These are phyloP conservation scores for Pleurozium schreberi DNA, from an alignment of 225 moss, liverwort and hornwort genomes.

Conservation along the genomic window DNA sequence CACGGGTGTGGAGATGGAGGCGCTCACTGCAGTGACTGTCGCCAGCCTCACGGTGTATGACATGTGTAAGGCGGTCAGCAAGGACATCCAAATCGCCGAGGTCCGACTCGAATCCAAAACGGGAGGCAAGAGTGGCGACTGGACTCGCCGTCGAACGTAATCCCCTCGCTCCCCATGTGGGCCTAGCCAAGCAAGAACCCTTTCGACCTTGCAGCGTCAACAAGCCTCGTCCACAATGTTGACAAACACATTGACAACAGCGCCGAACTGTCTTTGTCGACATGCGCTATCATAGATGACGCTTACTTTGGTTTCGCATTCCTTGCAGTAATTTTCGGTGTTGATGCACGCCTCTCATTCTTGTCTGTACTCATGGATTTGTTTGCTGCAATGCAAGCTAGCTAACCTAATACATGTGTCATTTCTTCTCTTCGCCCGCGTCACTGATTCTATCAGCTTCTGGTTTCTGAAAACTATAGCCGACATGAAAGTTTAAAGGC, in stretches of 20 bases:
- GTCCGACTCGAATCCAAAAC: constrained; percentile 69
- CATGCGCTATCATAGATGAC: background rate
- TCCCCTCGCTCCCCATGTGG: background rate
- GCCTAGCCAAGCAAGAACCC: background rate
- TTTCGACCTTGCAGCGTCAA: background rate
- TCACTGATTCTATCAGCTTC: too few species aligned
- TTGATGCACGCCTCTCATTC: background rate
- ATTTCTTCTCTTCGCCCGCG: background rate
- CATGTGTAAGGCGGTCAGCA: constrained; percentile 90
- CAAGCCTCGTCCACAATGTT: background rate
- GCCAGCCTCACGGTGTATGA: constrained; percentile 89
- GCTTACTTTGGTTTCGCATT: background rate
- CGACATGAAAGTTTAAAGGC: background rate
- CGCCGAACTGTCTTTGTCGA: background rate
- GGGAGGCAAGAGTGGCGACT: constrained; percentile 85
- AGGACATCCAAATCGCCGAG: constrained; percentile 55
- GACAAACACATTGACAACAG: background rate
- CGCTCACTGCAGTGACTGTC: constrained; percentile 78
- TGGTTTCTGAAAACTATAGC: background rate
- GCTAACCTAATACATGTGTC: too few species aligned
- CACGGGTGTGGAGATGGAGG: constrained; percentile 98
- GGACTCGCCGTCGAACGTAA: constrained; percentile 21
- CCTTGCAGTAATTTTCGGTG: background rate
- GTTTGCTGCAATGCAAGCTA: background rate
- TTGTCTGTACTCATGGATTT: background rate